Base-by-base conservation (phyloP, 2,329 filamentous ascomycete species). In the Elsinoe fawcettii region DNA sequence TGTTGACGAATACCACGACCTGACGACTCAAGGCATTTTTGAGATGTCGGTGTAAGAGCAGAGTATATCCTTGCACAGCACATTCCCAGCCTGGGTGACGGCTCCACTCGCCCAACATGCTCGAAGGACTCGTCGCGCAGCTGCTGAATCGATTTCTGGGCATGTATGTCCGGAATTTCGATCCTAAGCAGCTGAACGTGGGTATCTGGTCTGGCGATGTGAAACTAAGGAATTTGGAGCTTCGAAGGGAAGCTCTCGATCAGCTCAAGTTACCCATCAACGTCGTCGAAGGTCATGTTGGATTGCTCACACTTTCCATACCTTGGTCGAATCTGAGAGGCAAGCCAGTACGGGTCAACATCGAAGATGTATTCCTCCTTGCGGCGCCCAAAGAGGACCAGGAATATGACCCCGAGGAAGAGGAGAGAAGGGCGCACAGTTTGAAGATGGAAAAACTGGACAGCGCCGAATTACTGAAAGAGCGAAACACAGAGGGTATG, bases 81-180 rank as follows among this genome's bases (percentile, higher is more conserved):
- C n/a, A 30, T 18, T 66, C 84, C 84, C 74, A 77, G 83, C 85
- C 87, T 69, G 86, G 86, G 83, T 86, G 68, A 90, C 82, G 87
- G 80, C 83, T 77, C 70, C 70, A 72, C 65, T 66, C 72, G 71
- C 67, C 75, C 79, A 80, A 71, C 68, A 99, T 99, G 93, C 84
- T 99, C 76, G 93, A 99, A 81, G 89, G 91, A 65, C 81, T 99
- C 66, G 93, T 97, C 63, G 90, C 93, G 66, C 95, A 92, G 75
- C 80, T 99, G 78, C 86, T 99, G 66, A 99, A 99, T 78, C 88
- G 95, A 78, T 97, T 99, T 75, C 77, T 99, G 83, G 95, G 93
- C 80, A 96, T 97, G 87, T 99, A 99, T 74, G 92, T 99, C 74
- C 91, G 95, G 81, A 97, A 99, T 75, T 99, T 99, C 71, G 93